A percentile compares a stretch with the other conserved stretches of the same genome.
Conservation (phyloP, 139 green algal species). For the Edaphochlamys debaryana region DNA sequence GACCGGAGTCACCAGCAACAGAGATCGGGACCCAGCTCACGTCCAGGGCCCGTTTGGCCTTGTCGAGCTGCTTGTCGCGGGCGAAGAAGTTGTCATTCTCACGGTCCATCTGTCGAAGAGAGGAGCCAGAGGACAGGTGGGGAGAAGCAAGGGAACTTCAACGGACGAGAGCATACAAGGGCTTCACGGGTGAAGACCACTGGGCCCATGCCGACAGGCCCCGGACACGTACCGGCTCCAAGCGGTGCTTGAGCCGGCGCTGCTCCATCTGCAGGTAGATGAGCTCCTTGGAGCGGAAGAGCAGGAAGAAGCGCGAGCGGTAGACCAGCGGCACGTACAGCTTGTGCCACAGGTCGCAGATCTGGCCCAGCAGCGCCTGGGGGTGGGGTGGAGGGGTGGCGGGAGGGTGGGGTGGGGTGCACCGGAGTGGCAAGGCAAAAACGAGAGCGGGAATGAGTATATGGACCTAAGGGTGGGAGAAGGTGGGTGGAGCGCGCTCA, state of each 20-base stretch:
- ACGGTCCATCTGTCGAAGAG: neutral
- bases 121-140: neutral
- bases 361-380: slow-evolving; percentile 60
- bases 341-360: slow-evolving; percentile 74
- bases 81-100: slow-evolving; percentile 6
- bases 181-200: too few species aligned
- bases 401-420: too few species aligned
- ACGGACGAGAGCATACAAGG: too few species aligned
- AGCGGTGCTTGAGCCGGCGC: slow-evolving; percentile 41
- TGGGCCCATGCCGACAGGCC: neutral
- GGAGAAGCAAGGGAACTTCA: too few species aligned
- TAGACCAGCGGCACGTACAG: slow-evolving; percentile 70
- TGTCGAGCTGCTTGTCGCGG: slow-evolving; percentile 48
- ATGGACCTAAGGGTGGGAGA: too few species aligned
- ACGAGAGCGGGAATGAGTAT: too few species aligned
- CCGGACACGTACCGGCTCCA: too few species aligned
- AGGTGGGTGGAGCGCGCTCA: too few species aligned
- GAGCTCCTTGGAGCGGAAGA: slow-evolving; percentile 64
- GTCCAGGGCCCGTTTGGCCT: slow-evolving; percentile 42
- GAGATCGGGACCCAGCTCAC: too few species aligned
- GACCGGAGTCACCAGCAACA: too few species aligned
- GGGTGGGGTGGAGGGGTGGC: too few species aligned
- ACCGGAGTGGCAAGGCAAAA: too few species aligned
- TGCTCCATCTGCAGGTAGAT: slow-evolving; percentile 73
- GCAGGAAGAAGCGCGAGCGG: slow-evolving; percentile 70